Percentiles rank a stretch among this genome's conserved stretches.
These are phyloP conservation scores for Chaetomiaceae sp. DNA, from an alignment of 2,329 filamentous ascomycete species.

Conservation along the genomic window DNA sequence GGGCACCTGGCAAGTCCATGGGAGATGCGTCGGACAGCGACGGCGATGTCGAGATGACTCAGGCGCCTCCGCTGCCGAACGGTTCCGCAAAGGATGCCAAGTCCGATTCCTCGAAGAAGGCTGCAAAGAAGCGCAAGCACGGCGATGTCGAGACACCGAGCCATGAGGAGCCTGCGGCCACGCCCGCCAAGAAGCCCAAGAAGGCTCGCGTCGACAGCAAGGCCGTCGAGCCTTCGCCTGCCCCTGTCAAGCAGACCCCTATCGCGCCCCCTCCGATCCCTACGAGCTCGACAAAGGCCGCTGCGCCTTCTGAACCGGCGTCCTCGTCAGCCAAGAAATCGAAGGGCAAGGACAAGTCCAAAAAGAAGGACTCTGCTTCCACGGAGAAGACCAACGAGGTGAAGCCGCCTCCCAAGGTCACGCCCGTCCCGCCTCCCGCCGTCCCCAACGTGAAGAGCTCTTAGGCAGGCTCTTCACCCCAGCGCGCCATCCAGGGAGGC, in stretches of 20 bases:
- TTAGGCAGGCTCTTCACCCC: conserved; percentile 20
- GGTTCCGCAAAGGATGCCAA: conserved; percentile 15
- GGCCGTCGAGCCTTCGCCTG: neutral
- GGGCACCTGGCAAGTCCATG: conserved; percentile 35
- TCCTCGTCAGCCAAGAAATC: conserved; percentile 29
- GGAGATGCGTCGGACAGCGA: conserved; percentile 41
- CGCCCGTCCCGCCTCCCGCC: conserved; percentile 26
- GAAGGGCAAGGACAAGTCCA: conserved; percentile 31
- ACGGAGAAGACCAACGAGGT: conserved; percentile 19
- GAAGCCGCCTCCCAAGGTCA: conserved; percentile 23
- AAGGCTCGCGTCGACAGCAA: conserved; percentile 23
- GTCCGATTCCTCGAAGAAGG: conserved; percentile 16
- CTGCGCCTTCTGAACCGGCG: neutral
- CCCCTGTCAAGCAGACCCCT: conserved; percentile 18
- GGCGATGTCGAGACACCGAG: conserved; percentile 26
- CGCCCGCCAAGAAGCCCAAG: conserved; percentile 31
- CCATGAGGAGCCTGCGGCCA: conserved; percentile 20
- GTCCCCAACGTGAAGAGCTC: conserved; percentile 21
- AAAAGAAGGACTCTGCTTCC: conserved; percentile 15
- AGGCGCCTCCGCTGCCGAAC: conserved; percentile 30
- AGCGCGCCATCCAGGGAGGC: neutral
- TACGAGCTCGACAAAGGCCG: neutral
- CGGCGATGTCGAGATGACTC: conserved; percentile 43
- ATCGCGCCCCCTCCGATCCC: conserved; percentile 19
- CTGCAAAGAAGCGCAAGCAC: conserved; percentile 39